phyloP scores from a whole-genome alignment of 176 grass and related monocot genomes.

The Lolium multiflorum region DNA sequence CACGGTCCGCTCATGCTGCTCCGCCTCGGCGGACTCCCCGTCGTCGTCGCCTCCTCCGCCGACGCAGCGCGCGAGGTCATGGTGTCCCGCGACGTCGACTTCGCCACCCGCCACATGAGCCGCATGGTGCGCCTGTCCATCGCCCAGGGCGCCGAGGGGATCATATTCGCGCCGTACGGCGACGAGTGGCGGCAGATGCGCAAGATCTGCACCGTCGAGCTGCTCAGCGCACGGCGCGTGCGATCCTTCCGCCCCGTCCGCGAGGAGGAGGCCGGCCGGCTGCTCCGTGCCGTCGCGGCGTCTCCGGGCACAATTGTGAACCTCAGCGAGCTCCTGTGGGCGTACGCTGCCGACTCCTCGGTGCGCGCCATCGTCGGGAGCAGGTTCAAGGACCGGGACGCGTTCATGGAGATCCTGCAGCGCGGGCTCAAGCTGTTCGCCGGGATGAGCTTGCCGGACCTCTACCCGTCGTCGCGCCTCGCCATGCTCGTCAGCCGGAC shows the following conservation, averaged over 20 bases:
- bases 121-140: neutral
- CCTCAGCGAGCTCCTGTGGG: slow-evolving; percentile 7
- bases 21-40: slow-evolving; percentile 49
- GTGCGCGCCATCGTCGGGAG: slow-evolving; percentile 34
- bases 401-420: slow-evolving; percentile 10
- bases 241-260: neutral
- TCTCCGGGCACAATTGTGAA: neutral
- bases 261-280: slow-evolving; percentile 17
- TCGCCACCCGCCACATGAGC: slow-evolving; percentile 13
- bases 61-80: slow-evolving; percentile 49
- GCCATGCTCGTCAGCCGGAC: slow-evolving; percentile 27
- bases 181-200: slow-evolving; percentile 24
- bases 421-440: slow-evolving; percentile 25
- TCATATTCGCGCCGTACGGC: slow-evolving; percentile 45
- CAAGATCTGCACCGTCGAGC: slow-evolving; percentile 41
- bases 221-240: slow-evolving; percentile 27
- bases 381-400: slow-evolving; percentile 2
- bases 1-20: slow-evolving; percentile 51
- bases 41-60: slow-evolving; percentile 46
- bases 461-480: slow-evolving; percentile 50
- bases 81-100: slow-evolving; percentile 7
- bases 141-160: neutral
- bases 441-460: slow-evolving; percentile 45
- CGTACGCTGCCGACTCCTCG: slow-evolving; percentile 27
- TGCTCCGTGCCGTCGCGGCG: slow-evolving; percentile 13